Evolutionary conservation across 108 stramenopile species (phyloP).

Genomic region (Nannochloropsis salina): DNA sequence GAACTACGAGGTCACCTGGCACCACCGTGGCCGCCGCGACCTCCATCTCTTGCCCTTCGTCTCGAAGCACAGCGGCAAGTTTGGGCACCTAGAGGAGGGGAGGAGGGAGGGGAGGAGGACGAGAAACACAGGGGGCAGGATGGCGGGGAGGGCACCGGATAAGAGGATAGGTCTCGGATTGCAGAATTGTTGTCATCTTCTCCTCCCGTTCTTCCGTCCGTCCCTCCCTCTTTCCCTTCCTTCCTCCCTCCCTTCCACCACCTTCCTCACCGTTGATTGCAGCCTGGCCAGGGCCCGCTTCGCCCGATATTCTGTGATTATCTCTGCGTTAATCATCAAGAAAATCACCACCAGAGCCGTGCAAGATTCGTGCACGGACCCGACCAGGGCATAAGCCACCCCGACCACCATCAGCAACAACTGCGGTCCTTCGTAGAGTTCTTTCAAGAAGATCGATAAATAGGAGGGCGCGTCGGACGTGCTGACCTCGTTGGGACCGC

Average conservation of each 20-base stretch:
- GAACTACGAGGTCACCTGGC: background rate
- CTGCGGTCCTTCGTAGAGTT: background rate
- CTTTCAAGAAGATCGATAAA: background rate
- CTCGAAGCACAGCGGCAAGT: background rate
- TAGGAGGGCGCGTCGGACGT: background rate
- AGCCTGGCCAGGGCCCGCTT: slow-evolving; percentile 2
- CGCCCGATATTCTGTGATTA: background rate
- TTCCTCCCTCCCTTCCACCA: background rate
- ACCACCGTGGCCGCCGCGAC: background rate
- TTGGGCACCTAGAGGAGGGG: background rate
- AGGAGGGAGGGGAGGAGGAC: background rate
- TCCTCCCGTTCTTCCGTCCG: too few species aligned
- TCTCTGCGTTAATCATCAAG: background rate
- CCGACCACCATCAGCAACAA: background rate
- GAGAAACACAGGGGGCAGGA: background rate
- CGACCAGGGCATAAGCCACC: background rate
- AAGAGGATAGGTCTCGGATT: too few species aligned
- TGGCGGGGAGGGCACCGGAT: too few species aligned
- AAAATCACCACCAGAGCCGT: background rate
- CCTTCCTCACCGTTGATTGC: slow-evolving; percentile 8
- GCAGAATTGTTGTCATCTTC: too few species aligned
- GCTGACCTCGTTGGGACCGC: slow-evolving; percentile 7
- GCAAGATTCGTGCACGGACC: background rate
- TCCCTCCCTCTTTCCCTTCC: background rate
- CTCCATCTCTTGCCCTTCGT: background rate